Conservation (phyloP, 148 eudicot species). For the Rhododendron kiyosumense region DNA sequence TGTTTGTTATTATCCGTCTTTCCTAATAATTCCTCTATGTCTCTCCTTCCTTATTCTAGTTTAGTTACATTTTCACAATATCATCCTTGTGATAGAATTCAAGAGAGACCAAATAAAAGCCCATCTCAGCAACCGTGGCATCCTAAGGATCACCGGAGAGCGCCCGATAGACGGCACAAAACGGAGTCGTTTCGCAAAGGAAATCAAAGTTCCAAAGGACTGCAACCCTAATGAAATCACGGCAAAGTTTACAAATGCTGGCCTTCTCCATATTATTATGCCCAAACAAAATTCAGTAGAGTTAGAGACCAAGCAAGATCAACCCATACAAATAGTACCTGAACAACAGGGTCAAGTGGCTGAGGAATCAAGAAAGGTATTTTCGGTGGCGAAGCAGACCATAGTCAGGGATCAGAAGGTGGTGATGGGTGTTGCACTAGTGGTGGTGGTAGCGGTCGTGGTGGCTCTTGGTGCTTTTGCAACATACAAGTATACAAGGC, state of each 20-base stretch:
- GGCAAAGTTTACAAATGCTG: conserved; percentile 34
- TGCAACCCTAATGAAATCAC: conserved; percentile 33
- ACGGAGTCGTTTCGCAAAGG: conserved; percentile 40
- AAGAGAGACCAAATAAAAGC: conserved; percentile 62
- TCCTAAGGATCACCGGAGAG: conserved; percentile 57
- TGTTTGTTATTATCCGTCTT: not conserved
- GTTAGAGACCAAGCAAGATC: not conserved
- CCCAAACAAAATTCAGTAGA: conserved; percentile 21
- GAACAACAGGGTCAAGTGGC: too few relatives aligned
- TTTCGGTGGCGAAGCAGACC: too few relatives aligned
- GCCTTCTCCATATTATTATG: conserved; percentile 40
- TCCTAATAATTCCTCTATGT: too few relatives aligned
- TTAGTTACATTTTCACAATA: not conserved
- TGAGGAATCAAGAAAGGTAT: too few relatives aligned
- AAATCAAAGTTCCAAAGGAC: conserved; percentile 31
- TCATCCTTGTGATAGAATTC: conserved; percentile 31
- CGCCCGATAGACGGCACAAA: conserved; percentile 24
- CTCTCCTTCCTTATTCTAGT: not conserved
- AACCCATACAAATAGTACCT: not conserved
- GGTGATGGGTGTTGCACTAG: too few relatives aligned
- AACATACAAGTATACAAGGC: not conserved
- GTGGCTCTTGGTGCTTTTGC: not conserved
- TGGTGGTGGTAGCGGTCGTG: too few relatives aligned
- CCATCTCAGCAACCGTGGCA: conserved; percentile 35
- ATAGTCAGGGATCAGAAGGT: too few relatives aligned